phyloP scores from a whole-genome alignment of 2,329 filamentous ascomycete genomes.

The Aureobasidium musti region DNA sequence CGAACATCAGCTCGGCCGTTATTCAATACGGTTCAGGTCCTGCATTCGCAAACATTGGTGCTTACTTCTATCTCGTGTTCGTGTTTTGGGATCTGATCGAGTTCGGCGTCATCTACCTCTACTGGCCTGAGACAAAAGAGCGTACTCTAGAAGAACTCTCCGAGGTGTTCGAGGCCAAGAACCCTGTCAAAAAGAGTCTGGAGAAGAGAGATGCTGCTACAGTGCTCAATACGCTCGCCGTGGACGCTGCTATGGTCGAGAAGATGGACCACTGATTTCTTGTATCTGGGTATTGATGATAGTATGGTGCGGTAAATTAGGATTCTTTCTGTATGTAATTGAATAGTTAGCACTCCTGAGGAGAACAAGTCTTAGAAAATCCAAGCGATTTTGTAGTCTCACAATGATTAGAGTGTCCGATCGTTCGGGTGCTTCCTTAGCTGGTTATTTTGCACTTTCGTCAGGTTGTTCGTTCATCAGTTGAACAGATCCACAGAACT shows the following conservation, averaged over 20 bases:
- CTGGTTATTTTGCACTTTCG: too few relatives aligned
- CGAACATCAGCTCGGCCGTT: constrained; percentile 43
- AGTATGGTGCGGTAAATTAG: neutral
- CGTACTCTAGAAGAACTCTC: constrained; percentile 51
- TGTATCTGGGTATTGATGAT: neutral
- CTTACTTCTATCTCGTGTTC: constrained; percentile 38
- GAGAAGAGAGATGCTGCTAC: constrained; percentile 23
- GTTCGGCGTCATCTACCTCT: constrained; percentile 40
- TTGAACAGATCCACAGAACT: too few relatives aligned
- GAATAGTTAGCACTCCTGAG: too few relatives aligned
- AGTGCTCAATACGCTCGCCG: constrained; percentile 23
- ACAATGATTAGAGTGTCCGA: too few relatives aligned
- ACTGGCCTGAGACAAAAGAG: constrained; percentile 47
- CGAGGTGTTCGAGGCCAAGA: constrained; percentile 46
- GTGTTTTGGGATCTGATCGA: constrained; percentile 41
- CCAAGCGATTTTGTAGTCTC: neutral
- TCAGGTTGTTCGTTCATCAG: too few relatives aligned
- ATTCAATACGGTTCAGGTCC: constrained; percentile 34
- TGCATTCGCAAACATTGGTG: constrained; percentile 35
- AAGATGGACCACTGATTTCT: constrained; percentile 13
- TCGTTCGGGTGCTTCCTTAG: too few relatives aligned
- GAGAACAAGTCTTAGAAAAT: too few relatives aligned
- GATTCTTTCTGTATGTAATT: neutral
- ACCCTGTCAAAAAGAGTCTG: constrained; percentile 44
- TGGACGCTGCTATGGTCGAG: constrained; percentile 17